Conservation (phyloP, 768 basidiomycete genomes). For the Rhizopogon vinicolor region DNA sequence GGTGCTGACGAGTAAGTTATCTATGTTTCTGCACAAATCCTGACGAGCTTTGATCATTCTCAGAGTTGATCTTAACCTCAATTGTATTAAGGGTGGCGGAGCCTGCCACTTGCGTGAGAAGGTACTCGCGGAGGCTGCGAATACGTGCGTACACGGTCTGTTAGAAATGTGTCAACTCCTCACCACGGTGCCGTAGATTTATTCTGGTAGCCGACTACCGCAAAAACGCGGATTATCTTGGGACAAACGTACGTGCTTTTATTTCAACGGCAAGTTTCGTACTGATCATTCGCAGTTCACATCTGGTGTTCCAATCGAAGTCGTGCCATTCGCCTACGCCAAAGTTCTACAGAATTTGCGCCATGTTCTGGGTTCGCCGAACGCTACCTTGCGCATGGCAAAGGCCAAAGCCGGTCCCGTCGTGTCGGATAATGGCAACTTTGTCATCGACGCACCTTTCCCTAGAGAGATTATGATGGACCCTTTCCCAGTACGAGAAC, state of each 20-base stretch:
- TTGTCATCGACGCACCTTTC: constrained; percentile 96
- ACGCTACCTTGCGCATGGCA: constrained; percentile 88
- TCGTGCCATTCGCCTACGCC: constrained; percentile 93
- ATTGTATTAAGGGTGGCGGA: constrained; percentile 96
- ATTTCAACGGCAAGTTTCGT: not conserved
- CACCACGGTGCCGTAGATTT: constrained; percentile 45
- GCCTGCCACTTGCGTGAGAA: constrained; percentile 97
- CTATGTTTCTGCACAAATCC: not conserved
- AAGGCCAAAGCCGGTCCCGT: constrained; percentile 92
- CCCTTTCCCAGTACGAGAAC: constrained; percentile 50
- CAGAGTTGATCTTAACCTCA: constrained; percentile 82
- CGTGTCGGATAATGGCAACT: constrained; percentile 96
- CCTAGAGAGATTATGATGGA: constrained; percentile 59
- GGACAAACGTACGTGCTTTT: constrained; percentile 63
- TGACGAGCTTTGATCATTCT: not conserved
- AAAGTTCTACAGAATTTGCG: constrained; percentile 75
- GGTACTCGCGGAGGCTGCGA: constrained; percentile 94
- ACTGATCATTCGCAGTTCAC: constrained; percentile 49
- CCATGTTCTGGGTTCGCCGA: constrained; percentile 54
- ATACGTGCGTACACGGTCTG: constrained; percentile 45
- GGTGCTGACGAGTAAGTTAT: constrained; percentile 88
- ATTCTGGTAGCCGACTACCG: constrained; percentile 93
- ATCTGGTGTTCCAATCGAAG: constrained; percentile 93
- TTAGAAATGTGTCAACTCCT: not conserved
- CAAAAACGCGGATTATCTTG: constrained; percentile 82